These are phyloP conservation scores for Dendrobium nobile DNA, from an alignment of 106 monocot genomes.

Conservation along the genomic window DNA sequence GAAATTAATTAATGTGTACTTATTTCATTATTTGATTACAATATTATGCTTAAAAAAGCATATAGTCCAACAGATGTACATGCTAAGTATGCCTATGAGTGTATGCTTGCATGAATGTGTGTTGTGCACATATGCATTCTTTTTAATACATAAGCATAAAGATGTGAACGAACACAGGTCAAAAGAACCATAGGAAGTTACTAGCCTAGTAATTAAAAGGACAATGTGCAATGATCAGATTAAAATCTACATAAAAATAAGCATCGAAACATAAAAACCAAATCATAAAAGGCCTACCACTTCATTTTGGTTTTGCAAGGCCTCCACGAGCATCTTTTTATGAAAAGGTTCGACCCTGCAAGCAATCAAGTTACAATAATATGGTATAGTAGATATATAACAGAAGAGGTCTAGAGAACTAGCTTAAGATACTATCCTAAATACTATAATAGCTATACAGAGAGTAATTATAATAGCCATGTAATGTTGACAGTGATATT, in stretches of 20 bases:
- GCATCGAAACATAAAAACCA: background rate
- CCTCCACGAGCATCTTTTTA: conserved; percentile 97
- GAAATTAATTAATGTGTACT: too few relatives aligned
- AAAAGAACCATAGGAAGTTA: background rate
- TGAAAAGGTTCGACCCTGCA: conserved; percentile 95
- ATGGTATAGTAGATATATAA: background rate
- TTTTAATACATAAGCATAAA: background rate
- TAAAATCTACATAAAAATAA: background rate
- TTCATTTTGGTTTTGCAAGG: conserved; percentile 95
- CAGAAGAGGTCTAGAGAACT: background rate
- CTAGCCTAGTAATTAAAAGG: background rate
- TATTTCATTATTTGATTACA: too few relatives aligned
- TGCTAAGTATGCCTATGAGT: too few relatives aligned
- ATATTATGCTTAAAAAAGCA: too few relatives aligned
- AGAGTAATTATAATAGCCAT: background rate
- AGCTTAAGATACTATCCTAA: background rate
- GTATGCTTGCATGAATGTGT: too few relatives aligned
- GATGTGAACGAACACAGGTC: background rate
- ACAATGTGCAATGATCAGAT: background rate
- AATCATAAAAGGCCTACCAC: conserved; percentile 49
- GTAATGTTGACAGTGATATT: background rate
- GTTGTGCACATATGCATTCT: too few relatives aligned
- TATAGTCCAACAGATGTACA: too few relatives aligned
- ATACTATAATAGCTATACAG: background rate
- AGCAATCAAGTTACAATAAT: conserved; percentile 6